phyloP scores from a whole-genome alignment of 176 grass and related monocot genomes.

The Carex scoparia region DNA sequence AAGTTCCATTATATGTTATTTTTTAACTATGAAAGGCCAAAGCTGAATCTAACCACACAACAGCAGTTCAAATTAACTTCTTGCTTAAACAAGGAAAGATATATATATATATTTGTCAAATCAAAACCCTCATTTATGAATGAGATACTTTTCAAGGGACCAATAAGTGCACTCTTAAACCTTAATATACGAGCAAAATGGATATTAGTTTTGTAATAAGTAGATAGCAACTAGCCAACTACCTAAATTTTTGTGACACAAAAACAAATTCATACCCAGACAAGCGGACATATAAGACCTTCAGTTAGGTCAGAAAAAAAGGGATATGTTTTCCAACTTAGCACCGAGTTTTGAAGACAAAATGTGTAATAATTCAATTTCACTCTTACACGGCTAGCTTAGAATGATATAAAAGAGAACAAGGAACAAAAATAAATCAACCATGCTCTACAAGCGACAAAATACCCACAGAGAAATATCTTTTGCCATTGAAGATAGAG shows the following conservation, averaged over 20 bases:
- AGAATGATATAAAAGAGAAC: not conserved
- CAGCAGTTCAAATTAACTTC: not conserved
- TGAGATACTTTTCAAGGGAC: not conserved
- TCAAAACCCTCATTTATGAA: not conserved
- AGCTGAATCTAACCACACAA: not conserved
- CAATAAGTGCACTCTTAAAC: not conserved
- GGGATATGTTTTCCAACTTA: not conserved
- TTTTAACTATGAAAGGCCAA: not conserved
- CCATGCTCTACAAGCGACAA: not conserved
- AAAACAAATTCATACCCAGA: not conserved
- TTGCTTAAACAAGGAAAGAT: not conserved
- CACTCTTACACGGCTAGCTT: not conserved
- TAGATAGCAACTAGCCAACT: slow-evolving; percentile 9
- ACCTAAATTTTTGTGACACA: slow-evolving; percentile 10
- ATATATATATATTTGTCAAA: not conserved
- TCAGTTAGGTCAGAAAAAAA: not conserved
- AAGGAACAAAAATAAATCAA: not conserved
- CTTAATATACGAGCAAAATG: not conserved
- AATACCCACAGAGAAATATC: not conserved
- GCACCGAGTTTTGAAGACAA: not conserved
- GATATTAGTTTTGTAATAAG: not conserved
- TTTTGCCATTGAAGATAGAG: not conserved
- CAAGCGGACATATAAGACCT: not conserved
- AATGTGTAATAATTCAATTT: not conserved
- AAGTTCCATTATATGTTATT: not conserved